phyloP scores from a whole-genome alignment of 2,329 filamentous ascomycete genomes.

The Zelopaecilomyces penicillatus region DNA sequence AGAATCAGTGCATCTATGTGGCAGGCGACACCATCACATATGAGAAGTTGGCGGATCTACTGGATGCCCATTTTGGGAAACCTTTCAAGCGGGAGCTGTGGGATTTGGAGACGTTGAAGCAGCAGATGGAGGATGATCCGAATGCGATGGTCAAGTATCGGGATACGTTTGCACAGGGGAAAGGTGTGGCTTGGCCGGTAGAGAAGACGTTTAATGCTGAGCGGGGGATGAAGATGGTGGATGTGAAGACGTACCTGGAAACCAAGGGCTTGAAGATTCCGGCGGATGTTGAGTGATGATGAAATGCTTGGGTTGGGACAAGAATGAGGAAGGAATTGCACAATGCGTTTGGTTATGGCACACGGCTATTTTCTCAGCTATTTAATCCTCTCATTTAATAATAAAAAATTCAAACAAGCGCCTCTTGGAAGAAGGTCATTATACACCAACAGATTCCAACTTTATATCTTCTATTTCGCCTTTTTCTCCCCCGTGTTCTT shows the following conservation, averaged over 20 bases:
- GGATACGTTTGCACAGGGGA: conserved; percentile 49
- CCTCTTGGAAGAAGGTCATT: too few relatives aligned
- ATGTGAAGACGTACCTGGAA: conserved; percentile 32
- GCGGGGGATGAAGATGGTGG: conserved; percentile 36
- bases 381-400: too few relatives aligned
- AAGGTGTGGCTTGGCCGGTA: conserved; percentile 51
- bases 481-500: conserved; percentile 8
- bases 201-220: conserved; percentile 43
- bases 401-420: too few relatives aligned
- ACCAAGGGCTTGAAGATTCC: conserved; percentile 11
- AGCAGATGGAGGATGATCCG: conserved; percentile 38
- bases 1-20: conserved; percentile 43
- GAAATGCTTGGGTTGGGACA: too few relatives aligned
- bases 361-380: too few relatives aligned
- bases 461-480: neutral
- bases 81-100: conserved; percentile 42
- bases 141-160: conserved; percentile 51
- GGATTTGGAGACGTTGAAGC: conserved; percentile 34
- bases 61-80: conserved; percentile 34
- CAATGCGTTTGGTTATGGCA: too few relatives aligned
- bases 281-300: too few relatives aligned
- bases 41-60: conserved; percentile 39
- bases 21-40: conserved; percentile 58
- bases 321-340: too few relatives aligned
- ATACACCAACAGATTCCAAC: too few relatives aligned